These are phyloP conservation scores for Aspergillus ochraceoroseus DNA, from an alignment of 2,329 filamentous ascomycete species.

Conservation along the genomic window DNA sequence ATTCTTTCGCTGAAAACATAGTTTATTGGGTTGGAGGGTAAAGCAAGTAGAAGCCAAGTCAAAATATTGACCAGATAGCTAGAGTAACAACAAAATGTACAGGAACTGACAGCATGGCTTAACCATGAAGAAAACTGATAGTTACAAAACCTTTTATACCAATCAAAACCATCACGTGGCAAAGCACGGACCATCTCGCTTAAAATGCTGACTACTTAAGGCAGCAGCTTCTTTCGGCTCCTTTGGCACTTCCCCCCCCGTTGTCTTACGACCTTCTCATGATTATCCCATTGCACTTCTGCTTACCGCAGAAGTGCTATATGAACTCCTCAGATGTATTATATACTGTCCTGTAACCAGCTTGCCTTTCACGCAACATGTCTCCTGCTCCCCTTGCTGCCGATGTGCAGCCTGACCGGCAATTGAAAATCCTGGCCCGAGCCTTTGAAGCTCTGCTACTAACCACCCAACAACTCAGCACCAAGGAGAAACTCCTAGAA, in stretches of 20 bases:
- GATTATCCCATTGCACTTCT: constrained; percentile 25
- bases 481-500: constrained; percentile 39
- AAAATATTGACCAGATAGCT: too few relatives aligned
- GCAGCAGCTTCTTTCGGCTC: constrained; percentile 21
- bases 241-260: constrained; percentile 16
- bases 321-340: constrained; percentile 22
- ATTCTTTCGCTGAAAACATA: too few relatives aligned
- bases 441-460: constrained; percentile 43
- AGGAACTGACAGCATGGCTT: too few relatives aligned
- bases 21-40: too few relatives aligned
- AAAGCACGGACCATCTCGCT: constrained; percentile 36
- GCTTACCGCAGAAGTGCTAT: constrained; percentile 25
- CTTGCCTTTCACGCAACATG: constrained; percentile 25
- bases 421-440: constrained; percentile 37
- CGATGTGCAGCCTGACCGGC: constrained; percentile 32
- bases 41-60: too few relatives aligned
- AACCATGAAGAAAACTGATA: too few relatives aligned
- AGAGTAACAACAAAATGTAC: too few relatives aligned
- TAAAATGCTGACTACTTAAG: constrained; percentile 25
- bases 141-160: background rate
- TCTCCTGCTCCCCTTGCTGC: constrained; percentile 30
- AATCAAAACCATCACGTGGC: constrained; percentile 24
- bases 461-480: constrained; percentile 37
- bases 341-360: constrained; percentile 24
- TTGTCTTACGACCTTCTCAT: constrained; percentile 16